Evolutionary conservation across 1,139 yeast genomes (phyloP).

Genomic region (Kurtzmaniella quercitrusa): DNA sequence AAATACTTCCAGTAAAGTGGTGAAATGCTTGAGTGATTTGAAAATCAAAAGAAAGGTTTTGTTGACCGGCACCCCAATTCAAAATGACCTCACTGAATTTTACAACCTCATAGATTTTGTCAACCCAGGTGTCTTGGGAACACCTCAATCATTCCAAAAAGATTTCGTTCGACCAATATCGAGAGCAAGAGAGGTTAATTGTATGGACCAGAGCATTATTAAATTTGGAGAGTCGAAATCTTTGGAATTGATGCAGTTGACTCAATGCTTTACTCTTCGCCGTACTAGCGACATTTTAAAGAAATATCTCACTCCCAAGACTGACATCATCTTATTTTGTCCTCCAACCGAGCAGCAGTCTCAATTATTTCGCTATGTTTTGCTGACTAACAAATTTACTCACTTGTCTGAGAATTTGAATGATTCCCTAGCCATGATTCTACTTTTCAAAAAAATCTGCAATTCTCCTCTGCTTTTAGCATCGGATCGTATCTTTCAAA

Average conservation of each 20-base stretch:
- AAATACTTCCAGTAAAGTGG: slow-evolving; percentile 62
- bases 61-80: slow-evolving; percentile 92
- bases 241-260: slow-evolving; percentile 54
- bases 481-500: slow-evolving; percentile 33
- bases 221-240: slow-evolving; percentile 61
- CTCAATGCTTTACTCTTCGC: slow-evolving; percentile 68
- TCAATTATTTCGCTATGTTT: slow-evolving; percentile 49
- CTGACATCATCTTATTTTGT: slow-evolving; percentile 76
- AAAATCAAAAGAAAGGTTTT: slow-evolving; percentile 57
- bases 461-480: slow-evolving; percentile 69
- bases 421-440: slow-evolving; percentile 65
- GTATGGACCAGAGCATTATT: slow-evolving; percentile 46
- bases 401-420: slow-evolving; percentile 26
- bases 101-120: slow-evolving; percentile 77
- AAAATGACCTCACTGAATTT: slow-evolving; percentile 83
- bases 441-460: slow-evolving; percentile 74
- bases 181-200: slow-evolving; percentile 69
- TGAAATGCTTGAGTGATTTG: slow-evolving; percentile 56
- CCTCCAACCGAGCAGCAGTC: slow-evolving; percentile 67
- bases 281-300: slow-evolving; percentile 66
- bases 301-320: slow-evolving; percentile 67
- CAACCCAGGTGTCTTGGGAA: slow-evolving; percentile 79
- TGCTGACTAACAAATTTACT: slow-evolving; percentile 38
- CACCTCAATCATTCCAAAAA: slow-evolving; percentile 58
- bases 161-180: slow-evolving; percentile 68